Evolutionary conservation across 495 filamentous ascomycete species (phyloP), one percentile per base, ranked within the genome.

Genomic region (Cudoniella acicularis): DNA sequence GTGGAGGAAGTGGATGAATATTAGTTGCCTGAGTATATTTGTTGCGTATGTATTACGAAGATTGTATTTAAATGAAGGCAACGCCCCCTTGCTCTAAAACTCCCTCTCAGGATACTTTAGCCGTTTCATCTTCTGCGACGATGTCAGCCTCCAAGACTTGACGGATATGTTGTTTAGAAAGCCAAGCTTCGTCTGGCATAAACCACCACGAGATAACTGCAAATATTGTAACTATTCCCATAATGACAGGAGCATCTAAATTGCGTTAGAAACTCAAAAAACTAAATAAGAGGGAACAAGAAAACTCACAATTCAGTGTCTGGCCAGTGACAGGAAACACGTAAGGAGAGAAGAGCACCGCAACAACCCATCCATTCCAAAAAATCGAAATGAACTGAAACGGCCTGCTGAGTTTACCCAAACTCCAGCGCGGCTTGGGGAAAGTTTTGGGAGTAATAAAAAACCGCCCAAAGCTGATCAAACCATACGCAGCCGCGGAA

Each of bases 341-440:
- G 51, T 77, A 78, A 0, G 77, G 77, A 17, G 77, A 79, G 59
- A 77, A 79, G 16, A 79, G 47, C 0, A 79, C 59, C 1, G 77
- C 77, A 25, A 78, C 77, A 16, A 79, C 75, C 75, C 76, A 79
- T 4, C 70, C 75, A 56, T 79, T 79, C 75, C 76, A 79, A 57
- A 78, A 72, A 1, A 79, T 75, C 17, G 72, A 70, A 24, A 78
- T 75, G 24, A 79, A 61, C 64, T 78, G 75, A 62, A 79, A 78
- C 20, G 76, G 76, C 67, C 75, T 75, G 61, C 74, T 77, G 66
- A 8, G 22, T 13, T 13, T 4, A 13, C 30, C 30, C 4, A 36
- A 13, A 13, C 30, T 36, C 30, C 30, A 61, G 18, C 52, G 56
- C 10, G 59, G 59, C 40, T 52, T 30, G 48, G 30, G 30, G 30